Percentiles rank a stretch among this genome's conserved stretches.
Conservation (phyloP, 306 rosid genomes). For the Alnus glutinosa region DNA sequence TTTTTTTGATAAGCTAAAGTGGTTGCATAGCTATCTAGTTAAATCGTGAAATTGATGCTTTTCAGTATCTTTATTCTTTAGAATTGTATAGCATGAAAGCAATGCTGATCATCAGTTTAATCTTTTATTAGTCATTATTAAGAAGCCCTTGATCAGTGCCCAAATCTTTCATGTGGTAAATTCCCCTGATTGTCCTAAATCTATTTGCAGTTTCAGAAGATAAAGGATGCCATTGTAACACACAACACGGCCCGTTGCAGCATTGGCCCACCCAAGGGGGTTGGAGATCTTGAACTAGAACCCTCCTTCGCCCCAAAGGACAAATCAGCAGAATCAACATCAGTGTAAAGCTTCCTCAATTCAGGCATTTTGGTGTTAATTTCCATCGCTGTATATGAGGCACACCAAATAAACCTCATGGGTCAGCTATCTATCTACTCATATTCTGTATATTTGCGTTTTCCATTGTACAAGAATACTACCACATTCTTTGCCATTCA, state of each 20-base stretch:
- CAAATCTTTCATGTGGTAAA: slow-evolving; percentile 20
- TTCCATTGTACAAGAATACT: slow-evolving; percentile 28
- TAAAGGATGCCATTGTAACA: slow-evolving; percentile 81
- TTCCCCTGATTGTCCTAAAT: not conserved
- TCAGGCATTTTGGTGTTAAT: slow-evolving; percentile 9
- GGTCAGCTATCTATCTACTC: slow-evolving; percentile 32
- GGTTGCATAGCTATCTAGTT: not conserved
- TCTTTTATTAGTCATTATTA: not conserved
- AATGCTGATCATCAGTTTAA: not conserved
- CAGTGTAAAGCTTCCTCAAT: slow-evolving; percentile 29
- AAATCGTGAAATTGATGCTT: not conserved
- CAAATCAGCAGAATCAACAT: slow-evolving; percentile 52
- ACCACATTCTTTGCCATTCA: slow-evolving; percentile 55
- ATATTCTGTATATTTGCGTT: slow-evolving; percentile 49
- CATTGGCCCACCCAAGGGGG: slow-evolving; percentile 83
- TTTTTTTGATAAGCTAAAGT: too few relatives aligned
- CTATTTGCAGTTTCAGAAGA: slow-evolving; percentile 80
- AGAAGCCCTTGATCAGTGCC: slow-evolving; percentile 3
- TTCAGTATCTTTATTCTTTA: not conserved
- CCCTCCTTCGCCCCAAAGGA: slow-evolving; percentile 55
- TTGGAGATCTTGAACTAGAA: slow-evolving; percentile 62
- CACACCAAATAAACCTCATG: slow-evolving; percentile 24
- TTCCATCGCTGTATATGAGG: slow-evolving; percentile 30
- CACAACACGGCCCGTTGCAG: slow-evolving; percentile 98
- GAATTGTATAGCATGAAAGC: not conserved